Evolutionary conservation across 371 early-diverging fungal genomes (phyloP).

Genomic region (Actinomortierella wolfii): DNA sequence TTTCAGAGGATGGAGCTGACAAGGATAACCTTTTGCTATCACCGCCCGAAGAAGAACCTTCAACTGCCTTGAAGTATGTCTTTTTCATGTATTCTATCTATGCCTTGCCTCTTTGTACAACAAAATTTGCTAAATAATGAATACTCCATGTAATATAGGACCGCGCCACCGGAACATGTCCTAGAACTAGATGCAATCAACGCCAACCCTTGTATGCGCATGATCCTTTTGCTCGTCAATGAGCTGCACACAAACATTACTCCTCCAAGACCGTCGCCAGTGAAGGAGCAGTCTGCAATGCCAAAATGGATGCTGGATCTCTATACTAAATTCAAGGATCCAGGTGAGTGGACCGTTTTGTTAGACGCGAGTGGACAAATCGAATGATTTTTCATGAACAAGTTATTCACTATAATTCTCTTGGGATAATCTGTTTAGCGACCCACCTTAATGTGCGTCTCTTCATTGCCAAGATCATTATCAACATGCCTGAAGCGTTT

Average conservation of each 20-base stretch:
- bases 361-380: not conserved
- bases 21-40: not conserved
- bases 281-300: slow-evolving; percentile 48
- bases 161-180: slow-evolving; percentile 5
- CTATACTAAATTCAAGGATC: slow-evolving; percentile 38
- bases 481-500: slow-evolving; percentile 65
- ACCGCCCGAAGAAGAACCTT: too few species aligned
- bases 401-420: too few species aligned
- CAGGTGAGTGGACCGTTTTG: slow-evolving; percentile 15
- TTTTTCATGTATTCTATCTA: too few species aligned
- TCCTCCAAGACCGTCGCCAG: slow-evolving; percentile 41
- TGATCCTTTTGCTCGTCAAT: slow-evolving; percentile 53
- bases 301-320: slow-evolving; percentile 73
- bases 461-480: slow-evolving; percentile 64
- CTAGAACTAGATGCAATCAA: slow-evolving; percentile 63
- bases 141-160: too few species aligned
- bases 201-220: slow-evolving; percentile 63
- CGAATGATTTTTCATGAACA: too few species aligned
- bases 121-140: too few species aligned
- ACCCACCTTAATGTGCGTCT: slow-evolving; percentile 55
- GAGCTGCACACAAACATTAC: slow-evolving; percentile 52
- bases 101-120: too few species aligned
- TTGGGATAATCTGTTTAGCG: slow-evolving; percentile 40
- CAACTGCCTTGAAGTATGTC: too few species aligned
- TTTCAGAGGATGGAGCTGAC: not conserved